phyloP scores from a whole-genome alignment of 148 eudicot species.

The Fagopyrum esculentum region DNA sequence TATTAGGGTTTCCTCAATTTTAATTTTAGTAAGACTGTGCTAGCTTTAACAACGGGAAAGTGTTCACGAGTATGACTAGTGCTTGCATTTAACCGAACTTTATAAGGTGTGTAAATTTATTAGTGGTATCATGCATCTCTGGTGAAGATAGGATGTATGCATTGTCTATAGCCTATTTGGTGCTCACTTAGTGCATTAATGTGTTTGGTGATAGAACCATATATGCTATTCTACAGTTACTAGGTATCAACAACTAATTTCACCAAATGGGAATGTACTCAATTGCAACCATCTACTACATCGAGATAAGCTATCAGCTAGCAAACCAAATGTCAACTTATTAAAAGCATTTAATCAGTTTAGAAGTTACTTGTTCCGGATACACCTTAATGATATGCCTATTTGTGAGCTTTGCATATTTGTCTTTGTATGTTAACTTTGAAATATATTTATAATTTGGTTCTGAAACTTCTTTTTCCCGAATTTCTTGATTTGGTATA shows the following conservation, averaged over 20 bases:
- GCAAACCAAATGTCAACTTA: background rate
- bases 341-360: background rate
- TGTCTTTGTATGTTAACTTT: background rate
- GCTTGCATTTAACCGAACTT: too few species aligned
- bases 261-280: background rate
- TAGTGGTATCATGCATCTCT: background rate
- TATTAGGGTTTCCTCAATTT: slow-evolving; percentile 1
- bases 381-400: background rate
- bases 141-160: background rate
- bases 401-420: background rate
- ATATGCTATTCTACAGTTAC: background rate
- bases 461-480: background rate
- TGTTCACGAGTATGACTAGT: background rate
- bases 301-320: background rate
- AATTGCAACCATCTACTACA: background rate
- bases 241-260: background rate
- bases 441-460: background rate
- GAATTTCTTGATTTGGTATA: background rate
- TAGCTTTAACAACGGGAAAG: background rate
- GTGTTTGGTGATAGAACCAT: background rate
- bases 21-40: background rate
- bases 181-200: background rate
- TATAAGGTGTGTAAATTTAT: background rate
- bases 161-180: background rate
- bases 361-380: background rate